Evolutionary conservation across 257 asterid genomes (phyloP), one percentile per base, ranked within the genome.

Genomic region (Cinchona pubescens): DNA sequence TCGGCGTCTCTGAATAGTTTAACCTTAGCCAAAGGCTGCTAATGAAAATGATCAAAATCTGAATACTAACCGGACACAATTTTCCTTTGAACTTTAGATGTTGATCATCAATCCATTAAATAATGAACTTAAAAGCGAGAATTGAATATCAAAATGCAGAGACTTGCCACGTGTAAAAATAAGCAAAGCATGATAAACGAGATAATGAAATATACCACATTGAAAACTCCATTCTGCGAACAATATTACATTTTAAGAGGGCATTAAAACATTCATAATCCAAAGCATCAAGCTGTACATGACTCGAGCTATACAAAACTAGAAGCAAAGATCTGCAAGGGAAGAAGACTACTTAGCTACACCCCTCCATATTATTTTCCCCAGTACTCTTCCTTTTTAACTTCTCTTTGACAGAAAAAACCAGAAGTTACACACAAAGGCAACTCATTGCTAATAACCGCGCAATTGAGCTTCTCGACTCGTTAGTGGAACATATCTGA

Each of bases 401-500:
- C 15, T 23, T 49, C 45, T 29, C 59, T 3, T 69, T 37, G 19
- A 49, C 32, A 29, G 23, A 51, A 15, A 56, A 6, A 56, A 66
- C 12, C 46, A 56, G 73, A 63, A 25, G 25, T 55, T 42, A 58
- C 19, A 40, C n/a, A 60, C 5, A 5, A 7, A 27, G 40, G 18
- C 2, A 34, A 13, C 18, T 10, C 29, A 16, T 51, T n/a, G 40
- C 71, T 63, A 85, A 63, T 63, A 69, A 34, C 95, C 93, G 16
- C 87, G 85, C 34, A 90, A 65, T 81, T 94, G 98, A 49, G 92
- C 87, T 61, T 94, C 98, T 79, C 89, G 90, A 85, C 95, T 90
- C 0, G 97, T 94, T 63, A 94, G 82, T 18, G 98, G 98, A 81
- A 94, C 97, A 63, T 94, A 94, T 19, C 97, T 91, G 74, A 93